Evolutionary conservation across 352 stramenopile genomes (phyloP), one percentile per base, ranked within the genome.

Genomic region (Globisporangium okanoganense): DNA sequence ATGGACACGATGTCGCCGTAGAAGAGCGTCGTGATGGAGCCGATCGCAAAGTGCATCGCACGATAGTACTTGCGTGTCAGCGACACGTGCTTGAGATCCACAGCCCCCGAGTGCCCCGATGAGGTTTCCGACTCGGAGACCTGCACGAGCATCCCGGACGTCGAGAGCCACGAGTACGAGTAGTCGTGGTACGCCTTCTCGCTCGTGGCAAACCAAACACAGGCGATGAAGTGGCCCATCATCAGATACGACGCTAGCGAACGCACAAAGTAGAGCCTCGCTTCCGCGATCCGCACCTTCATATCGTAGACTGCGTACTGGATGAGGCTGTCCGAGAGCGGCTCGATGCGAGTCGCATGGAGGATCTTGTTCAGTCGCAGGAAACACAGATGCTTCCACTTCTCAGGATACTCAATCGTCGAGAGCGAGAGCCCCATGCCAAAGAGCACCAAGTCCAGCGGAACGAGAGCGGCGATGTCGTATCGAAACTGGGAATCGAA

Each of bases 1-100:
- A 88, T 83, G 3, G 79, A 88, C 13, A 80, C 43, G 27, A 90
- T 85, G 33, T 92, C 82, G 2, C 74, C 82, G 40, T 90, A 88
- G 44, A 79, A 92, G 3, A 90, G 65, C 3, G 79, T 88, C 13
- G 82, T 85, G 51, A 92, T 88, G 1, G 79, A 88, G 16, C 76
- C 72, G 13, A 89, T 58, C 0, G 79, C 72, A 56, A 88, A 88
- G 36, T 87, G 70, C 33, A 92, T 69, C 3, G 79, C 79, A 5
- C 82, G 76, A 10, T 86, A 51, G 56, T 89, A 91, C 66, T 91
- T 89, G 41, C 77, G 79, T 25, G 33, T 64, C 0, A 88, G 53
- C 14, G 71, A 66, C 9, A 90, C 59, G 24, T 41, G 49, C 6
- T 65, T 20, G 24, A 85, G 65, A 22, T 75, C 45, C 22, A 73